Evolutionary conservation across 192 early-diverging fungal species (phyloP).

Genomic region (Helicostylum pulchrum): DNA sequence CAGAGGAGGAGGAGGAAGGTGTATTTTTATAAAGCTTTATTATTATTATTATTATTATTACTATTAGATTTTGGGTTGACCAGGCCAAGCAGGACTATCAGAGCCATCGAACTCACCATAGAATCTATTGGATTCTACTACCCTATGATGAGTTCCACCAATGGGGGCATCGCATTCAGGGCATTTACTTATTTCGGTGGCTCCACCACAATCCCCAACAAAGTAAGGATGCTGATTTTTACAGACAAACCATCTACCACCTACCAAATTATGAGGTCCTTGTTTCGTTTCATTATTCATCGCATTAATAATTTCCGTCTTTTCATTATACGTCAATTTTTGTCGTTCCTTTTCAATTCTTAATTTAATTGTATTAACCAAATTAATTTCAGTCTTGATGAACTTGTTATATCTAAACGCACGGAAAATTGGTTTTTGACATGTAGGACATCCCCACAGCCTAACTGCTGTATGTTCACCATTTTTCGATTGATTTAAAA

Average conservation of each 20-base stretch:
- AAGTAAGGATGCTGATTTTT: conserved; percentile 40
- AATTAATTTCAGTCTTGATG: conserved; percentile 29
- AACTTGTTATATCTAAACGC: conserved; percentile 31
- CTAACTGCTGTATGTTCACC: conserved; percentile 31
- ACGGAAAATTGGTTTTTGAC: conserved; percentile 22
- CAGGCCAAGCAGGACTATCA: conserved; percentile 34
- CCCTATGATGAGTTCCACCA: conserved; percentile 31
- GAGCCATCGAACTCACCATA: conserved; percentile 43
- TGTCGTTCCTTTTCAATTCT: conserved; percentile 24
- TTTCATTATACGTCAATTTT: conserved; percentile 24
- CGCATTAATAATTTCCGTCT: conserved; percentile 27
- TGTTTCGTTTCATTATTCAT: conserved; percentile 31
- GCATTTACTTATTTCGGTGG: conserved; percentile 32
- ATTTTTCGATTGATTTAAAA: conserved; percentile 19
- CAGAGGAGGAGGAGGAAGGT: conserved; percentile 1
- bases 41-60: too few relatives aligned
- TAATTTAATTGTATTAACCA: conserved; percentile 36
- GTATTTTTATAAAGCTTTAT: conserved; percentile 15
- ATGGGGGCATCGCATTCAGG: conserved; percentile 30
- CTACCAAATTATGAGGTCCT: conserved; percentile 25
- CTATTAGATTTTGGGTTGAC: too few relatives aligned
- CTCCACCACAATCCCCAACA: conserved; percentile 43
- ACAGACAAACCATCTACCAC: conserved; percentile 43
- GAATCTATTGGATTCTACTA: conserved; percentile 31
- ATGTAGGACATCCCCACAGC: conserved; percentile 41